Percentiles rank a stretch among this genome's conserved stretches.
These are phyloP conservation scores for Casuarina cunninghamiana DNA, from an alignment of 306 rosid genomes.

Conservation along the genomic window DNA sequence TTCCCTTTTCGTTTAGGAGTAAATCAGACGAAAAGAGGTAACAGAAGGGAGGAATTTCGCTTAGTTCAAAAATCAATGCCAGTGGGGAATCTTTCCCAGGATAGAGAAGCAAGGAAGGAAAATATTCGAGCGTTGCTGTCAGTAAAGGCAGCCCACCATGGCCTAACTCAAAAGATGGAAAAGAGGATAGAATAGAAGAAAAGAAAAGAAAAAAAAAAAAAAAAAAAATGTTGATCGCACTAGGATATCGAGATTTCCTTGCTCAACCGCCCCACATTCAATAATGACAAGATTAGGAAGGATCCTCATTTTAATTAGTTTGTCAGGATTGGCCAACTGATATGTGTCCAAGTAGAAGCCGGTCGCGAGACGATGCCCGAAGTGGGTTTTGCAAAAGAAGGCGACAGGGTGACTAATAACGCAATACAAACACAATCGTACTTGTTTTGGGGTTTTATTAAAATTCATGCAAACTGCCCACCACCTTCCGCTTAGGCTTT, in stretches of 20 bases:
- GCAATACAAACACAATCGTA: constrained; percentile 24
- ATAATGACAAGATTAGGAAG: constrained; percentile 34
- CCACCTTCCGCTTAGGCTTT: too few species aligned
- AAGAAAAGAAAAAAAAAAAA: constrained; percentile 4
- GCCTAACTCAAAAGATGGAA: constrained; percentile 15
- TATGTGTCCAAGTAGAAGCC: too few species aligned
- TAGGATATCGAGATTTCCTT: constrained; percentile 34
- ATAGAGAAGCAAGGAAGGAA: too few species aligned
- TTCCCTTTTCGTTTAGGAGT: too few species aligned
- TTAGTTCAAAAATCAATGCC: too few species aligned
- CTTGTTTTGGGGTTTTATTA: constrained; percentile 34
- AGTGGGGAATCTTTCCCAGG: too few species aligned
- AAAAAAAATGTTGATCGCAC: constrained; percentile 28
- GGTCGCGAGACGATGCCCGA: too few species aligned
- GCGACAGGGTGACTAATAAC: constrained; percentile 23
- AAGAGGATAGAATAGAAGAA: constrained; percentile 1
- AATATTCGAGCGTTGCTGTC: too few species aligned
- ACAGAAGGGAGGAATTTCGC: too few species aligned
- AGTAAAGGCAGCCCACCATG: not conserved
- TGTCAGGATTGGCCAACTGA: constrained; percentile 44
- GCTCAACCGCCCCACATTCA: constrained; percentile 32
- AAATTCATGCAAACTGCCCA: too few species aligned
- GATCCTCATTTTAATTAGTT: constrained; percentile 40
- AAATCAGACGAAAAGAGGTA: too few species aligned
- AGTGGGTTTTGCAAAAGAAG: not conserved